Base-by-base conservation (phyloP, 441 rosid genomes). In the Croton setiger region DNA sequence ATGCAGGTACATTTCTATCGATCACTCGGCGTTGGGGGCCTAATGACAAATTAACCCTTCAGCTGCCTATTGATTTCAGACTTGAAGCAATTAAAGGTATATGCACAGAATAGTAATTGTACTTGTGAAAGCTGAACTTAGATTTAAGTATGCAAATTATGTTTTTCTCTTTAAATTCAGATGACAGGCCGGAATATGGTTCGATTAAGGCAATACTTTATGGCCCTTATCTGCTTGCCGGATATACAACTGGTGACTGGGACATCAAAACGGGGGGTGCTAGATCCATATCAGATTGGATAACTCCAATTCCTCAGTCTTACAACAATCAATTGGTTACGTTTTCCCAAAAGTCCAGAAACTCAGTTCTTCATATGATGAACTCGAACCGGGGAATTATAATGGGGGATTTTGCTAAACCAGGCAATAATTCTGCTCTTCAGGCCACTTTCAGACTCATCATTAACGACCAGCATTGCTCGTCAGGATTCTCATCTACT, bases 71-170 rank as follows among this genome's bases (percentile, higher is more conserved):
- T 44, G 67, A 73, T 72, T 73, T 90, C 58, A 84, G 89, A 79
- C 85, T 86, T 5, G 99, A 95, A 73, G 86, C 86, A 61, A 86
- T 95, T 61, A 77, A 90, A 92, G 99, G 99, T 94, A 82, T 5
- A 7, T 63, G 57, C 51, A 33, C 4, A n/a, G n/a, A n/a, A n/a
- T n/a, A n/a, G n/a, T n/a, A n/a, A n/a, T n/a, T n/a, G n/a, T n/a
- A n/a, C n/a, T n/a, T n/a, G n/a, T n/a, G n/a, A n/a, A n/a, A n/a
- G n/a, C n/a, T n/a, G n/a, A n/a, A n/a, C n/a, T n/a, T n/a, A n/a
- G n/a, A n/a, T 71, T 0, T 4, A 7, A 48, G 12, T 41, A 21
- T 63, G 59, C 68, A n/a, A n/a, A n/a, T n/a, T n/a, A n/a, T n/a
- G n/a, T n/a, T n/a, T n/a, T n/a, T n/a, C n/a, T n/a, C n/a, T n/a